Base-by-base conservation (phyloP, 2,329 filamentous ascomycete species). In the Trichoderma koningii region DNA sequence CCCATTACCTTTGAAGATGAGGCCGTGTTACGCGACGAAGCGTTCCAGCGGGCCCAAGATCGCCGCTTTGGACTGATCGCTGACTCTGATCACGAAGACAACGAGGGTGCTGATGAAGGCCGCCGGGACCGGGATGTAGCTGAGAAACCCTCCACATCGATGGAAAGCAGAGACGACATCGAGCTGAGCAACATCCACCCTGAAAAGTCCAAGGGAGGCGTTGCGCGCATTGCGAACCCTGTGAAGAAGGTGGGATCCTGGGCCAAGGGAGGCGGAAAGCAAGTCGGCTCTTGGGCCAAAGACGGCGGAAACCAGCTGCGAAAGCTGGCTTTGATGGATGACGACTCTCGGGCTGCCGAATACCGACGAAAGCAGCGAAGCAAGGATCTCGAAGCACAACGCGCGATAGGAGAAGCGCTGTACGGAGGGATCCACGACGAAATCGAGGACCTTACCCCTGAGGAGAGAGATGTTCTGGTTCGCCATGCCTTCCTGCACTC, bases 1-100 rank as follows among this genome's bases (percentile, higher is more conserved):
- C 95, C 95, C 0, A 96, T 98, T 68, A 98, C 94, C 0, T 87
- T 98, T 63, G 95, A 99, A 75, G 95, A 98, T 68, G 94, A 97
- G 73, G 95, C 95, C 3, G 91, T 95, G 0, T 80, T 91, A n/a
- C 89, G 94, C 7, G 95, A 99, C 70, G 87, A 94, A 72, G 91
- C 90, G 45, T 99, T 98, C 73, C 89, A 92, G 70, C 83, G 89
- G 53, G 89, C 89, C 3, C 92, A 96, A 74, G 87, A 89, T 65
- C 82, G 82, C 23, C 88, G 89, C 9, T 85, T 93, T 64, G 88
- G 89, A 0, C 75, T 91, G 7, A 68, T 81, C 0, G 82, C 85
- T 12, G 81, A 83, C 3, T 81, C 84, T 2, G 80, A 82, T 3
- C 82, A 83, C 4, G 80, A 83, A 3, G 75, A 80, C 5, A 73